Base-by-base conservation (phyloP, 257 asterid species). In the Vinca minor region DNA sequence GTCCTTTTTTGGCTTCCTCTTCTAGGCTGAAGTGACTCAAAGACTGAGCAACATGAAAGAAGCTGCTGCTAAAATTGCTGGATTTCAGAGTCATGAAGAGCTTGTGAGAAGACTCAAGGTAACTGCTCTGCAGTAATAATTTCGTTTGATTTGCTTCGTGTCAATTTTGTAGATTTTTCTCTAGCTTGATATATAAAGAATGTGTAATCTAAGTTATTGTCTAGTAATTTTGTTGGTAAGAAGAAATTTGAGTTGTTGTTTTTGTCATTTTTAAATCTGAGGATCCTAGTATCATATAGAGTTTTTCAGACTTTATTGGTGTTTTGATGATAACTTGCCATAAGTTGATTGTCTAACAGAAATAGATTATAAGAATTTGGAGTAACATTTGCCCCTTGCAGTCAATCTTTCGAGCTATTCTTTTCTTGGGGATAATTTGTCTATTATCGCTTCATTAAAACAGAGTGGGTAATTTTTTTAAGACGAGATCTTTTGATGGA, bases 41-140 rank as follows among this genome's bases (percentile, higher is more conserved):
- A 81, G 95, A 73, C 82, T 84, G 55, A 78, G 79, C 82, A 83
- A 83, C 72, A 34, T 76, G 32, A 80, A 78, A 62, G 82, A 72
- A 49, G 74, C 76, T 11, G 75, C 87, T 41, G 72, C 72, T 53
- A 73, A 72, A 76, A 68, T 66, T 70, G 62, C 69, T 68, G 89
- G 86, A 66, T 62, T 79, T 69, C 89, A 78, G 71, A 86, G 87
- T 76, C 96, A 86, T 64, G 94, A 81, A 66, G 94, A 86, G 73
- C 95, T 86, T 76, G 96, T 94, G 26, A 86, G 82, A 81, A 86
- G 78, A 71, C 90, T 86, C 64, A 85, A 82, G 90, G 96, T 86
- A 52, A 63, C 18, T 39, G n/a, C n/a, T n/a, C n/a, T 31, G 8
- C 53, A 5, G 11, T 14, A 14, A 45, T 17, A 17, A 15, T 56